Conservation (phyloP, 257 asterid species). For the Solanum bukasovii region DNA sequence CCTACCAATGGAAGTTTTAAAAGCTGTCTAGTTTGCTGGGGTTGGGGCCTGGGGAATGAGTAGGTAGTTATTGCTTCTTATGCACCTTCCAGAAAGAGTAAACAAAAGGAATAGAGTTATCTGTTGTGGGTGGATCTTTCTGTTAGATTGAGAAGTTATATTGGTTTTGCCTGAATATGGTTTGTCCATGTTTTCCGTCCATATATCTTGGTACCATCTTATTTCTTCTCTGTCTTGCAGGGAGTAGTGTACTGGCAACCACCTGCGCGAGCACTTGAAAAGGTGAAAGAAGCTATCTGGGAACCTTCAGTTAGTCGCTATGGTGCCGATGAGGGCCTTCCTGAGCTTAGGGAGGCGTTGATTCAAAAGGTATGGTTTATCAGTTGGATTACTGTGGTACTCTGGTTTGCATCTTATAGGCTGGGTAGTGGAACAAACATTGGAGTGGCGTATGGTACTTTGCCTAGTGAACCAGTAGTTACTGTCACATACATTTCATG, state of each 20-base stretch:
- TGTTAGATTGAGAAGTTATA: background rate
- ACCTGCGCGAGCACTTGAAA: constrained; percentile 70
- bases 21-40: background rate
- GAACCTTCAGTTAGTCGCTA: constrained; percentile 83
- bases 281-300: constrained; percentile 63
- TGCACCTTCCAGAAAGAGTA: background rate
- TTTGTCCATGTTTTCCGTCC: background rate
- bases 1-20: background rate
- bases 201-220: background rate
- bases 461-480: background rate
- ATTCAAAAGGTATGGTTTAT: constrained; percentile 43
- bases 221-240: constrained; percentile 20
- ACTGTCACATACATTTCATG: background rate
- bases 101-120: background rate
- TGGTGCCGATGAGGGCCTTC: constrained; percentile 94
- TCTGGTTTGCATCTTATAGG: background rate
- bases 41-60: background rate
- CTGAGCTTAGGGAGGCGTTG: constrained; percentile 86
- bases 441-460: background rate
- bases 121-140: background rate
- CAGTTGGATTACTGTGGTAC: background rate
- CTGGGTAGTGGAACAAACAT: background rate
- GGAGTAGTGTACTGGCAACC: constrained; percentile 98
- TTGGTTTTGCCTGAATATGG: background rate
- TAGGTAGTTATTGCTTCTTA: background rate